Base-by-base conservation (phyloP, 2,329 filamentous ascomycete species). In the Blastomyces percursus region DNA sequence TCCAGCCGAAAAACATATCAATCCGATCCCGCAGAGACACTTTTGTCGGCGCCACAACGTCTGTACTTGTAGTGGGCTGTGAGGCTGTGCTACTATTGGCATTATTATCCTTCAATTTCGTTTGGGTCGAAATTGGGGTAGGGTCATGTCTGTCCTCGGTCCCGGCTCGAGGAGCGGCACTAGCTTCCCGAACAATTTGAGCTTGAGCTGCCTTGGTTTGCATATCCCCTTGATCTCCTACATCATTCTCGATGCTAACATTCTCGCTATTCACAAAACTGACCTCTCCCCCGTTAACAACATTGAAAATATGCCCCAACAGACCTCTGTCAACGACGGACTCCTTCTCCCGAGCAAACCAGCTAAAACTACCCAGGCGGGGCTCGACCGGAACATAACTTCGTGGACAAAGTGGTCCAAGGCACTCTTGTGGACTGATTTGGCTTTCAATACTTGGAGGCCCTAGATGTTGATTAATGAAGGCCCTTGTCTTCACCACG, bases 1-100 rank as follows among this genome's bases (percentile, higher is more conserved):
- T 48, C 60, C 60, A 61, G 21, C 60, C 60, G 9, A 61, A 32
- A 30, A 54, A 56, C 24, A 14, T n/a, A 61, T 61, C 60, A 46
- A 61, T 46, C 21, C 51, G 40, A 42, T 61, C 60, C 24, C 60
- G 48, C 46, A 61, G 40, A 30, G 60, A 42, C 21, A 14, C 3
- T 48, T 30, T 52, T 21, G 16, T 52, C 24, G 32, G 44, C 2
- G 27, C 6, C 30, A n/a, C 35, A 24, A 27, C 27, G 21, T 4
- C 27, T 35, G 40, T 24, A 1, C 40, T 2, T 9, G 24, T 14
- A 16, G 38, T 32, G 40, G 16, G 12, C 9, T 38, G 21, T 35
- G 27, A 44, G 38, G 24, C 24, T 46, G 19, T 32, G 56, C 3
- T 4, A 55, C 19, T 59, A 14, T 48, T 46, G 24, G 1, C 30